phyloP scores from a whole-genome alignment of 108 stramenopile species.

The Skeletonema menzelii region DNA sequence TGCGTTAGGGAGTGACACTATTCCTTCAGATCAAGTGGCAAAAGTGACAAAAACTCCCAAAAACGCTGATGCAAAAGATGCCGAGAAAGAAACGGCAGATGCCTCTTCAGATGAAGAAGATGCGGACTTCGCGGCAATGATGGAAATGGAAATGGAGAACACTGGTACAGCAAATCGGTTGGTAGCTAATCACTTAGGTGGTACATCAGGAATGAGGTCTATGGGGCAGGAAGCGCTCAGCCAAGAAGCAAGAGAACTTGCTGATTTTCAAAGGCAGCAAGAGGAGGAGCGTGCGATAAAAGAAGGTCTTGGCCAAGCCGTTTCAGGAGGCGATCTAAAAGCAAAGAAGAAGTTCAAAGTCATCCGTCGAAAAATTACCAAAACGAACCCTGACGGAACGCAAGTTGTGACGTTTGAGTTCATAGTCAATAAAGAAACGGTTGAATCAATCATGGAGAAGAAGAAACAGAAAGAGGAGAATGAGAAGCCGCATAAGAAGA shows the following conservation, averaged over 20 bases:
- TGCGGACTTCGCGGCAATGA: slow-evolving; percentile 61
- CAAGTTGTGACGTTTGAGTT: slow-evolving; percentile 84
- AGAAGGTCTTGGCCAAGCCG: slow-evolving; percentile 48
- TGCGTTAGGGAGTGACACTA: slow-evolving; percentile 48
- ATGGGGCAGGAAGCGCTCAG: slow-evolving; percentile 56
- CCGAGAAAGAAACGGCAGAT: slow-evolving; percentile 36
- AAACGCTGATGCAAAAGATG: slow-evolving; percentile 44
- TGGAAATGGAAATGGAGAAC: slow-evolving; percentile 79
- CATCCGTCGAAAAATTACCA: slow-evolving; percentile 73
- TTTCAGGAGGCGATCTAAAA: slow-evolving; percentile 3
- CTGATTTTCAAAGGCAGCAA: slow-evolving; percentile 68
- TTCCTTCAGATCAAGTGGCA: slow-evolving; percentile 23
- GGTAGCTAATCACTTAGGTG: slow-evolving; percentile 59
- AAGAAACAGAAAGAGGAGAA: slow-evolving; percentile 43
- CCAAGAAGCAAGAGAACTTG: slow-evolving; percentile 80
- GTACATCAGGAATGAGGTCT: slow-evolving; percentile 26
- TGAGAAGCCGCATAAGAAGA: slow-evolving; percentile 21
- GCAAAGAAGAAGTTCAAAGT: slow-evolving; percentile 50
- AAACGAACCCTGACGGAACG: slow-evolving; percentile 78
- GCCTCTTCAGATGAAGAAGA: slow-evolving; percentile 52
- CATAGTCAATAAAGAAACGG: slow-evolving; percentile 68
- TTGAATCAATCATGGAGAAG: slow-evolving; percentile 59
- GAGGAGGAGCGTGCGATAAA: slow-evolving; percentile 74
- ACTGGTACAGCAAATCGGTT: slow-evolving; percentile 71
- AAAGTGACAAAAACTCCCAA: slow-evolving; percentile 22